These are phyloP conservation scores for Phaeophleospora eucalypticola DNA, from an alignment of 2,329 filamentous ascomycete species.

Conservation along the genomic window DNA sequence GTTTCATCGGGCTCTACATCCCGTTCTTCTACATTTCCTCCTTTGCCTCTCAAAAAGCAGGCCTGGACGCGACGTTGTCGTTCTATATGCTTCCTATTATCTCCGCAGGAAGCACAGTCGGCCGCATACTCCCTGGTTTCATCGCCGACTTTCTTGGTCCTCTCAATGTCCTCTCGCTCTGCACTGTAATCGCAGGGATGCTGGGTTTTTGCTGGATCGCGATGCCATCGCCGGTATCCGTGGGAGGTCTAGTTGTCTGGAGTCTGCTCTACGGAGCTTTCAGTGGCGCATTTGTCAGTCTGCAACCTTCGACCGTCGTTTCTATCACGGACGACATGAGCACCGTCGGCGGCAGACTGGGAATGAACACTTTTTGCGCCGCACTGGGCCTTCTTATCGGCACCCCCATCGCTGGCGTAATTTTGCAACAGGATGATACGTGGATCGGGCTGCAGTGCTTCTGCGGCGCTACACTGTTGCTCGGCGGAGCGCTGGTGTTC, in stretches of 20 bases:
- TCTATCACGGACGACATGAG: conserved; percentile 16
- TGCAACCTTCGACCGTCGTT: conserved; percentile 38
- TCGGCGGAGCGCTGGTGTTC: conserved; percentile 13
- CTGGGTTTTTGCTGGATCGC: conserved; percentile 35
- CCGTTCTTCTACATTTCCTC: conserved; percentile 56
- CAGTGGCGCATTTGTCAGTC: conserved; percentile 39
- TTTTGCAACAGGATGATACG: conserved; percentile 7
- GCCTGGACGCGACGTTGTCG: conserved; percentile 42
- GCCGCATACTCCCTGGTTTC: conserved; percentile 44
- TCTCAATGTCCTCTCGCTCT: conserved; percentile 41
- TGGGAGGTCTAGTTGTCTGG: conserved; percentile 36
- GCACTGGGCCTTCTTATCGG: conserved; percentile 25
- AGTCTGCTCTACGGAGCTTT: conserved; percentile 44
- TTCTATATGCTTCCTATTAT: conserved; percentile 58
- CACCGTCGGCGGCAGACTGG: conserved; percentile 23
- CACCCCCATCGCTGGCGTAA: conserved; percentile 24
- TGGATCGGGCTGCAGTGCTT: conserved; percentile 24
- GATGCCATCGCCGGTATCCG: conserved; percentile 19
- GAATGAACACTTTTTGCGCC: conserved; percentile 24
- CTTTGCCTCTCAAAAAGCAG: conserved; percentile 46
- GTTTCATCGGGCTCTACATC: conserved; percentile 35
- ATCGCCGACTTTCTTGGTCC: conserved; percentile 44
- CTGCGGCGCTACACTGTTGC: conserved; percentile 20
- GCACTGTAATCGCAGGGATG: conserved; percentile 27
- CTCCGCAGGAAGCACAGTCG: conserved; percentile 33